Conservation (phyloP, 2,329 filamentous ascomycete species). For the Clathrospora elynae region DNA sequence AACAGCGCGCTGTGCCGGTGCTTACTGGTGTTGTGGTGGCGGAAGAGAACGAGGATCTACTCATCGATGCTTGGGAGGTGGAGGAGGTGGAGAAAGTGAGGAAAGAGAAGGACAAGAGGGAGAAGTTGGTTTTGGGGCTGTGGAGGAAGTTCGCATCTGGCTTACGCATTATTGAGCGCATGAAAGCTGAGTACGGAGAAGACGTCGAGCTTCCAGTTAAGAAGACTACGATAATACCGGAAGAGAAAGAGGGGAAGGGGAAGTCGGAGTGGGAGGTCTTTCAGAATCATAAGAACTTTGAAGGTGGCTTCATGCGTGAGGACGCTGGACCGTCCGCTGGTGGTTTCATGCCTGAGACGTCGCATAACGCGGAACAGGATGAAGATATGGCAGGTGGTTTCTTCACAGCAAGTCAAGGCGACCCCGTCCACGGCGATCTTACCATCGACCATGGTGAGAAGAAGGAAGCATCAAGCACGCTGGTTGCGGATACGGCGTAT, state of each 20-base stretch:
- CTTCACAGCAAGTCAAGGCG: constrained; percentile 45
- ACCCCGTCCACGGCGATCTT: constrained; percentile 39
- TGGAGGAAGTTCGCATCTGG: constrained; percentile 92
- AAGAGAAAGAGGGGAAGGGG: constrained; percentile 61
- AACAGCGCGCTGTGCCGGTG: constrained; percentile 90
- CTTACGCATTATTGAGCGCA: constrained; percentile 68
- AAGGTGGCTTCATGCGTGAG: constrained; percentile 51
- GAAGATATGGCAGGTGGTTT: constrained; percentile 46
- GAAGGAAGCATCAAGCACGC: constrained; percentile 1
- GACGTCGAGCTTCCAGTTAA: constrained; percentile 69
- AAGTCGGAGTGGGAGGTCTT: constrained; percentile 50
- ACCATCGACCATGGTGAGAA: constrained; percentile 42
- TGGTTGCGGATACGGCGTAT: constrained; percentile 19
- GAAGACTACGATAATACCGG: constrained; percentile 29
- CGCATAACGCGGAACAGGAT: constrained; percentile 8
- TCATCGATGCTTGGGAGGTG: constrained; percentile 75
- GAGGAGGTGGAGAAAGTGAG: constrained; percentile 75
- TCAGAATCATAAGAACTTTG: constrained; percentile 41
- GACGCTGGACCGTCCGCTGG: constrained; percentile 18
- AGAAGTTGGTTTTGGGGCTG: constrained; percentile 71
- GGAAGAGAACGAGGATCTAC: constrained; percentile 72
- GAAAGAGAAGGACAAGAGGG: constrained; percentile 81
- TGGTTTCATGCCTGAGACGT: constrained; percentile 25
- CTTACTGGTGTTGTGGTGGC: constrained; percentile 90
- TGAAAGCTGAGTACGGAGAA: constrained; percentile 43